Evolutionary conservation across 192 early-diverging fungal species (phyloP), one percentile per base, ranked within the genome.

Genomic region (Backusella sp.): DNA sequence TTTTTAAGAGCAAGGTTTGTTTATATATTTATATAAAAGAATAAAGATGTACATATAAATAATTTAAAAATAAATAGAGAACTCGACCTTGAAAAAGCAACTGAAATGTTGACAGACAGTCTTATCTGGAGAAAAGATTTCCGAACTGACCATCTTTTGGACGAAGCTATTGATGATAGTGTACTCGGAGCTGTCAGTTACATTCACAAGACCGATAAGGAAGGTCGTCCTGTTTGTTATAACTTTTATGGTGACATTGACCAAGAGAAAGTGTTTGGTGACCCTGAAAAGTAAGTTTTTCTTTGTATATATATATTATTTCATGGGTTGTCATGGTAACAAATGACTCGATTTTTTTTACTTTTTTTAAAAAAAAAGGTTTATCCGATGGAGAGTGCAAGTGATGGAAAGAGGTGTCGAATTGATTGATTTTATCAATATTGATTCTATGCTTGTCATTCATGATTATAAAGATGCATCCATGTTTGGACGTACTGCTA

Each of bases 371-470:
- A 32, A 32, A 32, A 32, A 84, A 67, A 79, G 85, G 69, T 91
- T 91, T 80, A 70, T 91, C 36, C 84, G 88, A 42, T 91, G 89
- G 89, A 84, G 89, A 34, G 76, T 91, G 42, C 88, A 91, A 81
- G 78, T 91, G 66, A 86, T 88, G 73, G 89, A 91, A 79, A 84
- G 85, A 37, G 86, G 87, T 9, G 80, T 91, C 66, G 75, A 78
- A 19, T 44, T 73, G 75, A 74, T 91, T 59, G 90, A 91, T 76
- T 88, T 91, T 76, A 82, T 86, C 4, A 82, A 88, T 65, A 75
- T 86, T 6, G 86, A 88, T 23, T 80, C 86, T 34, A 88, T 88
- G 84, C 74, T 91, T 52, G 87, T 88, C 74, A 86, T 91, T 53
- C 90, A 91, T 66, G 90, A 91, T 77, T 89, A 89, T 41, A 80